These are phyloP conservation scores for Trifolium repens DNA, from an alignment of 306 rosid genomes.

Conservation along the genomic window DNA sequence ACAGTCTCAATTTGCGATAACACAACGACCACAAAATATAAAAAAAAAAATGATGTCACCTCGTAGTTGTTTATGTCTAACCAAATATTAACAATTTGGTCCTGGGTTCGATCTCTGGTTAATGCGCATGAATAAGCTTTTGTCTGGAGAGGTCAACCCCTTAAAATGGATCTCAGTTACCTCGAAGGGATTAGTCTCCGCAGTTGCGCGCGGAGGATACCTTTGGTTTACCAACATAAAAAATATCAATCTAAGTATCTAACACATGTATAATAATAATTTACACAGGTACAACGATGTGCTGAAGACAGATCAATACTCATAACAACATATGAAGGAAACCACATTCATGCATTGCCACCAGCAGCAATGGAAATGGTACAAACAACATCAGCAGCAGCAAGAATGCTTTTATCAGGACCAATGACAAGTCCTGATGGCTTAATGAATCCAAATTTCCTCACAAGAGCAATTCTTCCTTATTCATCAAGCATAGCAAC, in stretches of 20 bases:
- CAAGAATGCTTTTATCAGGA: constrained; percentile 78
- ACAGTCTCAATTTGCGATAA: neutral
- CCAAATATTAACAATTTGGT: neutral
- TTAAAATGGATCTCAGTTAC: no score
- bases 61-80: neutral
- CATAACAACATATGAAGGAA: constrained; percentile 88
- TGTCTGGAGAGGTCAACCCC: no score
- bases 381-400: constrained; percentile 77
- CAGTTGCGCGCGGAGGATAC: no score
- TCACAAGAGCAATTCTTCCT: constrained; percentile 71
- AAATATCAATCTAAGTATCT: neutral
- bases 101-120: no score
- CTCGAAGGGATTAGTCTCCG: no score
- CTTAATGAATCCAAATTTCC: constrained; percentile 73
- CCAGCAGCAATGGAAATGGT: constrained; percentile 94
- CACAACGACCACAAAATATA: neutral
- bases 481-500: constrained; percentile 91
- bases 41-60: neutral
- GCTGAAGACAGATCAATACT: constrained; percentile 80
- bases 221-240: no score
- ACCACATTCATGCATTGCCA: constrained; percentile 89
- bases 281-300: constrained; percentile 57
- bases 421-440: constrained; percentile 85
- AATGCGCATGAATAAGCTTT: no score
- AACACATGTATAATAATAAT: neutral